Base-by-base conservation (phyloP, 208 protist genomes). In the Zelonia costaricensis region DNA sequence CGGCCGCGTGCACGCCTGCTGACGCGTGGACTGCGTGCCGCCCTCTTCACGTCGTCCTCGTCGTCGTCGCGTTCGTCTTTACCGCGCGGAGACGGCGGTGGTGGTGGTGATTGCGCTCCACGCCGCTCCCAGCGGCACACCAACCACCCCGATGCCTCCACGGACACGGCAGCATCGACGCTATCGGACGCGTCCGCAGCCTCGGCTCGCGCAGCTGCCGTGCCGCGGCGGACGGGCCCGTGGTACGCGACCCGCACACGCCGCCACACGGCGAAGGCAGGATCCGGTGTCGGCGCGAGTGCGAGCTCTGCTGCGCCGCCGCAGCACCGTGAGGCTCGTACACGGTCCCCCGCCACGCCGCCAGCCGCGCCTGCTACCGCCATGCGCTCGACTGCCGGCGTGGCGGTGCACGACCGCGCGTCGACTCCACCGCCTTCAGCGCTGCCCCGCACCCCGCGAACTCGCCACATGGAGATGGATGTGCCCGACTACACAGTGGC, bases 21-120 rank as follows among this genome's bases (percentile, higher is more conserved):
- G 20, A 72, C 65, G 7, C 65, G 65, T 18, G 65, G 65, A 3
- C 57, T 72, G 0, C 57, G 65, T 16, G 23, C 57, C 0, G 65
- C 38, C 1, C 43, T 71, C 23, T 59, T 53, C 47, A 59, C 55
- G 27, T 42, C 31, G n/a, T n/a, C n/a, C n/a, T n/a, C n/a, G n/a
- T n/a, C n/a, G n/a, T n/a, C n/a, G n/a, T n/a, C n/a, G n/a, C n/a
- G n/a, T n/a, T n/a, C n/a, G n/a, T n/a, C n/a, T n/a, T n/a, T n/a
- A n/a, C n/a, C n/a, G n/a, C n/a, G n/a, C n/a, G n/a, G n/a, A n/a
- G n/a, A n/a, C n/a, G n/a, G n/a, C n/a, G n/a, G n/a, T n/a, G n/a
- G n/a, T n/a, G n/a, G n/a, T n/a, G n/a, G n/a, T n/a, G n/a, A n/a
- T n/a, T n/a, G n/a, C n/a, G n/a, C n/a, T n/a, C n/a, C n/a, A n/a